These are phyloP conservation scores for Lolium perenne DNA, from an alignment of 176 grass and related monocot species.

Conservation along the genomic window DNA sequence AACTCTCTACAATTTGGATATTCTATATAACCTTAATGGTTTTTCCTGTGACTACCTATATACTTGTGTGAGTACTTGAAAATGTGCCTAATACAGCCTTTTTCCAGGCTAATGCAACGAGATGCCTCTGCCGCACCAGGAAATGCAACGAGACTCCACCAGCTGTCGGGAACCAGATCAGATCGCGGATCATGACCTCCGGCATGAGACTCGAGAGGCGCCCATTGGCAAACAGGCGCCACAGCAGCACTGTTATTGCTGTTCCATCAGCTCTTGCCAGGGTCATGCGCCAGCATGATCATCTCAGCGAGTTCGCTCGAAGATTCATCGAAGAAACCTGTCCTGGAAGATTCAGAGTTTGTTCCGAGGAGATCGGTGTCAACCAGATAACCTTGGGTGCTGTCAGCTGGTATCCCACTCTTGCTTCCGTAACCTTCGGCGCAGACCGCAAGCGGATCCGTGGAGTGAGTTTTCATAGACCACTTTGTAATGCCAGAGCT, in stretches of 20 bases:
- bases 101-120: no score
- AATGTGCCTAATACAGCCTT: no score
- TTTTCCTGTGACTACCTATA: no score
- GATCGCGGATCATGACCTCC: no score
- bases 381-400: neutral
- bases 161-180: no score
- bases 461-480: slow-evolving; percentile 37
- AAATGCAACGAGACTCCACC: no score
- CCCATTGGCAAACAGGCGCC: no score
- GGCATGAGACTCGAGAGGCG: no score
- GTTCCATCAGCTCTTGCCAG: slow-evolving; percentile 16
- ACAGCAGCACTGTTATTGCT: neutral
- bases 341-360: slow-evolving; percentile 31
- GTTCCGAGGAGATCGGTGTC: slow-evolving; percentile 33
- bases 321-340: slow-evolving; percentile 41
- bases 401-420: neutral
- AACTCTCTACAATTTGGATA: no score
- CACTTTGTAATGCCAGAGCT: neutral
- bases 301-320: neutral
- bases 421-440: slow-evolving; percentile 14
- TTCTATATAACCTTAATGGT: no score
- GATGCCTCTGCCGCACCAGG: no score
- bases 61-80: no score
- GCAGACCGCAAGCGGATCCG: slow-evolving; percentile 25
- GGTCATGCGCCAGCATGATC: slow-evolving; percentile 41